These are phyloP conservation scores for Aspergillus nanangensis DNA, from an alignment of 495 filamentous ascomycete species.

Conservation along the genomic window DNA sequence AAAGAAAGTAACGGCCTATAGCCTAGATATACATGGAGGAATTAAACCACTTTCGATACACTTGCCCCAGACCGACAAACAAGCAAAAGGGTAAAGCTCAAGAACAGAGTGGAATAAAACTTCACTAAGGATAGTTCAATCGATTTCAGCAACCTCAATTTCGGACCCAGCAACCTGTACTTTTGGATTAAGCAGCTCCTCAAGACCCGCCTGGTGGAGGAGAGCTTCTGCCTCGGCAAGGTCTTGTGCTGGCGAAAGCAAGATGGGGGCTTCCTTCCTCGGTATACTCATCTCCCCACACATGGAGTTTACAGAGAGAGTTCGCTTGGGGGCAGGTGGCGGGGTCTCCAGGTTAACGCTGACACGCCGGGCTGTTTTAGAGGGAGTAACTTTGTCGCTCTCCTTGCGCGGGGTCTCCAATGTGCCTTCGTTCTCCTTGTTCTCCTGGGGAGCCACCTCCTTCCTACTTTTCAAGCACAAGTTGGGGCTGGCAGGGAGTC, in stretches of 20 bases:
- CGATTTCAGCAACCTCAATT: conserved; percentile 10
- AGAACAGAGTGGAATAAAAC: too few species aligned
- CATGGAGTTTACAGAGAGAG: conserved; percentile 11
- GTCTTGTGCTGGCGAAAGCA: conserved; percentile 13
- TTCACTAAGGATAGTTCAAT: conserved; percentile 8
- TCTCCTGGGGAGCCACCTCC: conserved; percentile 21
- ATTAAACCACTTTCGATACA: too few species aligned
- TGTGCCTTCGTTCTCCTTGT: conserved; percentile 20
- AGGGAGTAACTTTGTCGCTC: conserved; percentile 13
- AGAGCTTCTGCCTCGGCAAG: conserved; percentile 10
- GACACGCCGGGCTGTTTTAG: conserved; percentile 15
- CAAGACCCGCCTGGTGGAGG: conserved; percentile 11
- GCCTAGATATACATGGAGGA: too few species aligned
- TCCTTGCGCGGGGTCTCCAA: conserved; percentile 10
- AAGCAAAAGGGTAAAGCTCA: conserved; percentile 2
- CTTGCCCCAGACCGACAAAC: too few species aligned
- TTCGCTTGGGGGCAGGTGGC: conserved; percentile 13
- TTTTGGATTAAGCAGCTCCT: conserved; percentile 13
- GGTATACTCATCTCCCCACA: too few species aligned
- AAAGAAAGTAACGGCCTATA: too few species aligned
- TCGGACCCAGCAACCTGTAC: conserved; percentile 3
- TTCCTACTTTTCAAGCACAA: conserved; percentile 39
- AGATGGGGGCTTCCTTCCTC: too few species aligned
- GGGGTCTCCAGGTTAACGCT: conserved; percentile 17
- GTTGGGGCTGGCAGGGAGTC: conserved; percentile 29